phyloP scores from a whole-genome alignment of 768 basidiomycete genomes.

The Leccinum uliginosum region DNA sequence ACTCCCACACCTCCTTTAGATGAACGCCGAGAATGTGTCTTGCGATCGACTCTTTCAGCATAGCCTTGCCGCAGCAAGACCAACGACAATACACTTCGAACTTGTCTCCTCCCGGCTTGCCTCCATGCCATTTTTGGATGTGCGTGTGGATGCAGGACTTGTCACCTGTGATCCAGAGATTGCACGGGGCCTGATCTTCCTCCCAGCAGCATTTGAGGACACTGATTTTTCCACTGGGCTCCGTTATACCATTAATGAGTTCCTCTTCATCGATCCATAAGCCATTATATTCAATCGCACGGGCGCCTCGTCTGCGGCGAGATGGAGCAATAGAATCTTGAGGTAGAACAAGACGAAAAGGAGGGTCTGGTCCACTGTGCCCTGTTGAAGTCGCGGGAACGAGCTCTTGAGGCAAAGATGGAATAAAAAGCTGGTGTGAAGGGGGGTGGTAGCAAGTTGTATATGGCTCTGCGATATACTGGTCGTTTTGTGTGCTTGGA shows the following conservation, averaged over 20 bases:
- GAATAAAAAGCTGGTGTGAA: too few relatives aligned
- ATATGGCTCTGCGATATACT: too few relatives aligned
- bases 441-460: too few relatives aligned
- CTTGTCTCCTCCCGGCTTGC: conserved; percentile 9
- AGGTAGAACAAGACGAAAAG: too few relatives aligned
- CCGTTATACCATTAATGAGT: not conserved
- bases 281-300: conserved; percentile 6
- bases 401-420: too few relatives aligned
- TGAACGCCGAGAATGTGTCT: conserved; percentile 17
- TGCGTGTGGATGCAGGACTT: conserved; percentile 12
- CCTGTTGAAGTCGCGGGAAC: too few relatives aligned
- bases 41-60: conserved; percentile 22
- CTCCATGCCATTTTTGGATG: conserved; percentile 19
- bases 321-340: not conserved
- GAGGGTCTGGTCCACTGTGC: too few relatives aligned
- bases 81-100: conserved; percentile 3
- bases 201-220: conserved; percentile 15
- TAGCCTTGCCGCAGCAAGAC: conserved; percentile 10
- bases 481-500: too few relatives aligned
- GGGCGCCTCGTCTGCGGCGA: not conserved
- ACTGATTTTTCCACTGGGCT: not conserved
- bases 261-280: conserved; percentile 13
- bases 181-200: conserved; percentile 1
- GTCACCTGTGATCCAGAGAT: conserved; percentile 15
- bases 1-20: conserved; percentile 13